Percentiles rank a stretch among this genome's conserved stretches.
Evolutionary conservation across 768 basidiomycete genomes (phyloP).

Genomic region (Rhodocollybia butyracea): DNA sequence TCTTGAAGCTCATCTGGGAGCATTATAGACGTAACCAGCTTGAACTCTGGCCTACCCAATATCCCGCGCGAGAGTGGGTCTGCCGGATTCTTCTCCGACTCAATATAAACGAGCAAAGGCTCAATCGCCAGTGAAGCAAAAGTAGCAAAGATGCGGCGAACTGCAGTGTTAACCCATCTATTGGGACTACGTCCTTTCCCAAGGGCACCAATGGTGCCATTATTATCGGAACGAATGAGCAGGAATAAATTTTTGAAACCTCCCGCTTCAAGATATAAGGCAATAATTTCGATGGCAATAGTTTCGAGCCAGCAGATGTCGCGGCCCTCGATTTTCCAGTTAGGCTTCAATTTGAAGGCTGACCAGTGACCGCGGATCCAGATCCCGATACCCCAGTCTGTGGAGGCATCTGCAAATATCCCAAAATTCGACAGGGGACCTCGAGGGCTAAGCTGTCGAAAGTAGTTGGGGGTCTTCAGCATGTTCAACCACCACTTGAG

Average conservation of each 20-base stretch:
- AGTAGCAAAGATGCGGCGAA: constrained; percentile 8
- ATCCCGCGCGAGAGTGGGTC: constrained; percentile 18
- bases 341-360: constrained; percentile 17
- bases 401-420: constrained; percentile 35
- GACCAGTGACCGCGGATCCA: constrained; percentile 24
- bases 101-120: constrained; percentile 11
- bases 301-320: constrained; percentile 24
- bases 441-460: constrained; percentile 13
- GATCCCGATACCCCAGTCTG: constrained; percentile 37
- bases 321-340: constrained; percentile 13
- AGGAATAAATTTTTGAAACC: constrained; percentile 20
- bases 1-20: constrained; percentile 4
- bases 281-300: constrained; percentile 16
- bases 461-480: background rate
- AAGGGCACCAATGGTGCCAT: constrained; percentile 28
- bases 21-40: background rate
- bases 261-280: constrained; percentile 1
- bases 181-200: constrained; percentile 16
- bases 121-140: constrained; percentile 6
- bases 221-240: constrained; percentile 29
- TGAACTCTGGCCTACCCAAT: background rate
- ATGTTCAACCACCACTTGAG: constrained; percentile 29
- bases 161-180: constrained; percentile 13
- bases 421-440: constrained; percentile 8
- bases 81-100: constrained; percentile 16